Evolutionary conservation across 306 rosid species (phyloP).

Genomic region (Acmispon strigosus): DNA sequence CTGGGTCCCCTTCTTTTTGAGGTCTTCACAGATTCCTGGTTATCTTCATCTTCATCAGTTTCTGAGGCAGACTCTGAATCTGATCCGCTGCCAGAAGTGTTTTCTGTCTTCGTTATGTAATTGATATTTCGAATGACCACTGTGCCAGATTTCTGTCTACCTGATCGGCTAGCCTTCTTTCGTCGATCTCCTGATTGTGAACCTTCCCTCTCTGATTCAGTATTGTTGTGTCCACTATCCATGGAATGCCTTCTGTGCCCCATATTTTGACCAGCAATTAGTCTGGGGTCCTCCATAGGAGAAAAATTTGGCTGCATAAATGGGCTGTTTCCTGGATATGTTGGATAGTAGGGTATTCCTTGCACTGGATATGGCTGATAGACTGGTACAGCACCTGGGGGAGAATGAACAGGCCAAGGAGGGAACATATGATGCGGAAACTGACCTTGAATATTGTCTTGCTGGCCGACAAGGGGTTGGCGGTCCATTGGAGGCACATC

Average conservation of each 20-base stretch:
- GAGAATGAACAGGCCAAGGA: conserved; percentile 92
- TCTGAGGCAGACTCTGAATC: conserved; percentile 57
- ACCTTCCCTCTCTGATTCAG: conserved; percentile 56
- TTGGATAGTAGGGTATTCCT: conserved; percentile 89
- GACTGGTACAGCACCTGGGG: conserved; percentile 69
- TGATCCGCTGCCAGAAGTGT: conserved; percentile 61
- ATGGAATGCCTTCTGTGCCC: conserved; percentile 73
- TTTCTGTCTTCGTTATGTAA: conserved; percentile 68
- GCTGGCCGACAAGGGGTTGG: conserved; percentile 55
- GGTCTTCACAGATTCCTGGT: conserved; percentile 37
- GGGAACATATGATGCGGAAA: conserved; percentile 85
- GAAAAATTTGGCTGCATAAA: conserved; percentile 73
- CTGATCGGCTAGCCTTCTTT: conserved; percentile 59
- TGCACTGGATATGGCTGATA: conserved; percentile 83
- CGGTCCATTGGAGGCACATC: conserved; percentile 55
- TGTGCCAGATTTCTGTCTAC: conserved; percentile 63
- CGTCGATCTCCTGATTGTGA: conserved; percentile 38
- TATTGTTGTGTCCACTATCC: conserved; percentile 58
- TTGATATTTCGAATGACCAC: conserved; percentile 91
- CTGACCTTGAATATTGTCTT: conserved; percentile 77
- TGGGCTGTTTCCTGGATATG: conserved; percentile 69
- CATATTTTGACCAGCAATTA: conserved; percentile 41
- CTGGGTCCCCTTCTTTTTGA: conserved; percentile 42
- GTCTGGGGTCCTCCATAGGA: conserved; percentile 56
- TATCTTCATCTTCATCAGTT: conserved; percentile 50